phyloP scores from a whole-genome alignment of 177 flowering plant genomes.

The Vitis hybrid region DNA sequence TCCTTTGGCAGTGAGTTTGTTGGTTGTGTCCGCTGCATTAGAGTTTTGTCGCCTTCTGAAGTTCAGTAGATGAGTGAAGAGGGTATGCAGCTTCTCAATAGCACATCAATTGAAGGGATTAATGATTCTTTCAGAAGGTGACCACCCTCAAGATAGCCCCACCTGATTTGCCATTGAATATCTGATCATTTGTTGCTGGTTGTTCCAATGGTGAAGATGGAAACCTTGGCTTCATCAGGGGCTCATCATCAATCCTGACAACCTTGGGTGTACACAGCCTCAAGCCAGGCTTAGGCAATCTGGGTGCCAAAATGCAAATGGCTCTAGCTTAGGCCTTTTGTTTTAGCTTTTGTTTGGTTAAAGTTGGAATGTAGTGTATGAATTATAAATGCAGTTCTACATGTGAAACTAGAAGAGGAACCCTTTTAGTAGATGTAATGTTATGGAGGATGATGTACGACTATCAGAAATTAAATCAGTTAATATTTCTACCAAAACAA shows the following conservation, averaged over 20 bases:
- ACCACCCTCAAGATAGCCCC: conserved; percentile 13
- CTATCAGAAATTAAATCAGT: too few relatives aligned
- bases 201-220: too few relatives aligned
- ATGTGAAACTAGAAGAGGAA: background rate
- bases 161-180: background rate
- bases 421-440: background rate
- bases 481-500: too few relatives aligned
- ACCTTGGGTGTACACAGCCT: conserved; percentile 1
- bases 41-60: conserved; percentile 89
- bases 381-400: background rate
- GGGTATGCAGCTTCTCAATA: conserved; percentile 73
- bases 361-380: background rate
- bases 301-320: background rate
- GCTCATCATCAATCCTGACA: background rate
- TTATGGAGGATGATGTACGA: background rate
- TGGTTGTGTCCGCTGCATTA: conserved; percentile 87
- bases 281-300: background rate
- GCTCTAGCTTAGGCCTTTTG: background rate
- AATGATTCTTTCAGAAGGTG: conserved; percentile 19
- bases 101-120: conserved; percentile 31
- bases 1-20: conserved; percentile 76
- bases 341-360: background rate
- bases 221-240: too few relatives aligned
- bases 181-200: too few relatives aligned
- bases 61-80: conserved; percentile 96